Evolutionary conservation across 768 basidiomycete species (phyloP), one percentile per base, ranked within the genome.

Genomic region (Lentinula edodes): DNA sequence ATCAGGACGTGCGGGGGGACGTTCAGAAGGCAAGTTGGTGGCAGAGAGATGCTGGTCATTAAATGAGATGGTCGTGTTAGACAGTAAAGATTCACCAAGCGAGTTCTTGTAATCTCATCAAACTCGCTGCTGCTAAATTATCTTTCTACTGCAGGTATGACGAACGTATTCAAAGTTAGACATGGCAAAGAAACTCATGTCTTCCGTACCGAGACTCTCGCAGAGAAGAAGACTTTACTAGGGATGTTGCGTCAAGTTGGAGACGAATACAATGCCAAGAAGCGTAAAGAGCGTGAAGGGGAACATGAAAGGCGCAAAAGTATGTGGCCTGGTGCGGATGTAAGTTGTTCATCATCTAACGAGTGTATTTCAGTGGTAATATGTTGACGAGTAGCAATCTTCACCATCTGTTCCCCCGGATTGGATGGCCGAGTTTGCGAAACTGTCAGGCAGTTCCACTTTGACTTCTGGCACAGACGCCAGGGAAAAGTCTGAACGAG

Each of bases 31-130:
- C 8, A 90, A 93, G 71, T 80, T 98, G 39, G 91, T 96, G 2
- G 97, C 96, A 0, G 96, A 98, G 68, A 79, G 85, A 65, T 98
- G 93, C 71, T 99, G 95, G 92, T 84, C 89, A 7, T 76, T 98
- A 69, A 91, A 86, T 66, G 97, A 99, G 72, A 93, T 98, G 82
- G 75, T 96, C 41, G 94, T 98, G 0, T 81, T 96, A 18, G 97
- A 99, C 72, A 93, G 96, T 38, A 98, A 98, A 73, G 97, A 98
- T 73, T 89, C 93, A 3, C 82, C 93, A 5, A 89, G 95, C 95
- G 61, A 65, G 88, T 75, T 28, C 7, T 65, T 15, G 54, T 48
- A 42, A 51, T 34, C 35, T 23, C 12, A 12, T 12, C 36, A 3
- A 38, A 6, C 13, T 18, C 13, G 5, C 32, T 23, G 9, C 36